These are phyloP conservation scores for Diddensiella caesifluorescens DNA, from an alignment of 805 yeast genomes.

Conservation along the genomic window DNA sequence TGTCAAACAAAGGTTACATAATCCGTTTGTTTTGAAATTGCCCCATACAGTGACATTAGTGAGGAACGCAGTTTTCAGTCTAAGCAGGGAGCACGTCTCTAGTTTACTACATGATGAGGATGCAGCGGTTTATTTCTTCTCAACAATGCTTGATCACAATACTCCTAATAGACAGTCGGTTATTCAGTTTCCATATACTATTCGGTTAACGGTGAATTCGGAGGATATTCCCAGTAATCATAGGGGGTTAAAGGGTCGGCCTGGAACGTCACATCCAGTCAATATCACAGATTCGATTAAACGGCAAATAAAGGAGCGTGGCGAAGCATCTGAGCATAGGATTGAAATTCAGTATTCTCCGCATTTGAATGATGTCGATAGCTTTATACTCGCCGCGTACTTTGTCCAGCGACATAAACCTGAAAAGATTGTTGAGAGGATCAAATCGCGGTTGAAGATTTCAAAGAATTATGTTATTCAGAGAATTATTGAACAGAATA, in stretches of 20 bases:
- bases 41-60: no score
- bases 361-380: slow-evolving; percentile 2
- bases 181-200: slow-evolving; percentile 54
- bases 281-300: slow-evolving; percentile 55
- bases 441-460: slow-evolving; percentile 48
- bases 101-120: no score
- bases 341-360: not conserved
- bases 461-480: slow-evolving; percentile 45
- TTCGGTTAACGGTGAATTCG: slow-evolving; percentile 56
- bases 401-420: slow-evolving; percentile 48
- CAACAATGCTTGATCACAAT: slow-evolving; percentile 34
- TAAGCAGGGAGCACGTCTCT: no score
- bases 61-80: no score
- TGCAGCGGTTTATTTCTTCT: slow-evolving; percentile 51
- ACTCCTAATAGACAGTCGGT: slow-evolving; percentile 20
- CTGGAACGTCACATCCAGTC: slow-evolving; percentile 79
- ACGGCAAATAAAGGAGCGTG: slow-evolving; percentile 2
- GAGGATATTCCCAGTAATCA: slow-evolving; percentile 46
- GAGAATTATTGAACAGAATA: slow-evolving; percentile 44
- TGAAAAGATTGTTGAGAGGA: slow-evolving; percentile 37
- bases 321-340: not conserved
- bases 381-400: slow-evolving; percentile 45
- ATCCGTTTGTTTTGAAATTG: no score
- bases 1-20: slow-evolving; percentile 13
- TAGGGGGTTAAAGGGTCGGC: slow-evolving; percentile 68